phyloP scores from a whole-genome alignment of 306 rosid genomes.

The Fragaria nilgerrensis region DNA sequence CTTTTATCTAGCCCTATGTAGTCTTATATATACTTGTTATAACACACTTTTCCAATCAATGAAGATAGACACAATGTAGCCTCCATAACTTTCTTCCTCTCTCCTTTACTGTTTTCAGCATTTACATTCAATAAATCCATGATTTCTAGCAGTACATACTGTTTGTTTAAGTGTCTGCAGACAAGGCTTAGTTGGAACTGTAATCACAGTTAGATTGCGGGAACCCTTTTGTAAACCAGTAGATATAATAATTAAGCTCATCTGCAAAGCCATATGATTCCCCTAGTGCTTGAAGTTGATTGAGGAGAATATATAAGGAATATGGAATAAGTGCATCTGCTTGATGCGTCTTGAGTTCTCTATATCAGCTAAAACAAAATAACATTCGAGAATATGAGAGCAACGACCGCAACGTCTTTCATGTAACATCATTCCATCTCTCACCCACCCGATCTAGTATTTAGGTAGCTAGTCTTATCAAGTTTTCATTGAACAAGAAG shows the following conservation, averaged over 20 bases:
- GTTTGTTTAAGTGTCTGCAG: neutral
- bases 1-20: too few relatives aligned
- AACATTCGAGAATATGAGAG: neutral
- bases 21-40: too few relatives aligned
- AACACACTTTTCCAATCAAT: too few relatives aligned
- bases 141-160: too few relatives aligned
- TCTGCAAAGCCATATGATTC: neutral
- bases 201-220: neutral
- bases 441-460: neutral
- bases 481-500: slow-evolving; percentile 29
- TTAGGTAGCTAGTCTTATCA: neutral
- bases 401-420: neutral
- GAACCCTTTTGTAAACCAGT: neutral
- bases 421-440: neutral
- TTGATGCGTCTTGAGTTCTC: slow-evolving; percentile 7
- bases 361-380: neutral
- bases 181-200: neutral
- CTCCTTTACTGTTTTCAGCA: too few relatives aligned
- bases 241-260: neutral
- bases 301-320: neutral
- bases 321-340: neutral
- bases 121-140: too few relatives aligned
- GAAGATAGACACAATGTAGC: too few relatives aligned
- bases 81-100: too few relatives aligned
- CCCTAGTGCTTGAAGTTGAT: neutral